phyloP scores from a whole-genome alignment of 2,329 filamentous ascomycete genomes.

The Cladosporium sp. region DNA sequence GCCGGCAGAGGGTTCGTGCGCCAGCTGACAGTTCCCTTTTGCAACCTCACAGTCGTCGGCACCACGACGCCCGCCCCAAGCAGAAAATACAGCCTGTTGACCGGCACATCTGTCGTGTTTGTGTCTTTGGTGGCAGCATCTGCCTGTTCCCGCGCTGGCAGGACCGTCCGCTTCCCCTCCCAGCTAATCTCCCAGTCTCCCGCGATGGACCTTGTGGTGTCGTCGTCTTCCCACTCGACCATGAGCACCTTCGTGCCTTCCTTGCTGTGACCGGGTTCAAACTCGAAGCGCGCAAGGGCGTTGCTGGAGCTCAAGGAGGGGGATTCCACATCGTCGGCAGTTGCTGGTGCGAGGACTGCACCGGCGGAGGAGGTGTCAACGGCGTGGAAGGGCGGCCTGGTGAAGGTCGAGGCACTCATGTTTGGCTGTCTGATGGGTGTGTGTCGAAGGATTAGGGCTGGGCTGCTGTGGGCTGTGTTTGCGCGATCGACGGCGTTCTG shows the following conservation, averaged over 20 bases:
- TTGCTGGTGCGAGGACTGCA: constrained; percentile 1
- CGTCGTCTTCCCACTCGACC: constrained; percentile 79
- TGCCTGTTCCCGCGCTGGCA: constrained; percentile 59
- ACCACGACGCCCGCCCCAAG: constrained; percentile 68
- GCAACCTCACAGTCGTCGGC: constrained; percentile 66
- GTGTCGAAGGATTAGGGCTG: background rate
- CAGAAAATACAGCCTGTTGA: constrained; percentile 72
- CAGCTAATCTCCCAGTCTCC: constrained; percentile 75
- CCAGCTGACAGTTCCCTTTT: constrained; percentile 44
- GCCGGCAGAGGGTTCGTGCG: constrained; percentile 77
- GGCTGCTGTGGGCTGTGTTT: background rate
- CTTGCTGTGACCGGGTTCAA: constrained; percentile 65
- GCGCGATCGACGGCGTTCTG: background rate
- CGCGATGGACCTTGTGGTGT: constrained; percentile 41
- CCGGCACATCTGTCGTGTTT: constrained; percentile 39
- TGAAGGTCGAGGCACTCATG: constrained; percentile 20
- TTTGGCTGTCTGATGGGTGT: background rate
- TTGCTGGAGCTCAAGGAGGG: constrained; percentile 48
- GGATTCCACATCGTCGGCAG: constrained; percentile 30
- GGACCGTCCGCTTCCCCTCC: constrained; percentile 69
- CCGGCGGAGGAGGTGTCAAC: constrained; percentile 36
- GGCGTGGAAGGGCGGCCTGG: constrained; percentile 31
- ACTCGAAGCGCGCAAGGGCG: constrained; percentile 81
- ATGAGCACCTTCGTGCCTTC: constrained; percentile 88
- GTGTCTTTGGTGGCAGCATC: constrained; percentile 20